Evolutionary conservation across 176 grass and related monocot genomes (phyloP), one percentile per base, ranked within the genome.

Genomic region (Oryza australiensis): DNA sequence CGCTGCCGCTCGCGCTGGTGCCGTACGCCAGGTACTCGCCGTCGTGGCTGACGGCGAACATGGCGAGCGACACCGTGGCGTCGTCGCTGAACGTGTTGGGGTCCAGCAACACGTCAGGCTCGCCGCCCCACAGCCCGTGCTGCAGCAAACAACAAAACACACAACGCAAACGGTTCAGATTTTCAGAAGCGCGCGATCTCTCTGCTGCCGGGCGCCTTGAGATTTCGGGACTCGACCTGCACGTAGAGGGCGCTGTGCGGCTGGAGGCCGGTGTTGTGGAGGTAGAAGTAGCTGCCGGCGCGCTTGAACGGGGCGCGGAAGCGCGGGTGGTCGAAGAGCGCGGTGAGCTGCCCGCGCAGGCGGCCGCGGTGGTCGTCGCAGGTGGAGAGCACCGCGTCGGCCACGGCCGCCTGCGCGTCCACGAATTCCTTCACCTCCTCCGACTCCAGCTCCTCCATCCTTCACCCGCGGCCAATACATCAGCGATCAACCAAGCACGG

Each of bases 391-490:
- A 94, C 90, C 8, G 88, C 77, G 30, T 87, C 68, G 7, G 95
- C 73, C 76, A 98, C 42, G 35, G 64, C 74, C 26, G 55, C 84
- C 88, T 98, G 92, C 72, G 71, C 69, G 78, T 74, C 84, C 84
- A 98, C 95, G 77, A 89, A 98, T 75, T 89, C 86, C 84, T 91
- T 86, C 78, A 84, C 79, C 72, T 98, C 90, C 62, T 86, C 29
- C 9, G 92, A 85, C 8, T 94, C 95, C 62, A 91, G 90, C 68
- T 98, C 84, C 92, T 98, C 95, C 95, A 97, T 91, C 95, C 94
- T 97, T 9, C 27, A 59, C 6, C 4, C 80, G 11, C 80, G 11
- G 40, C 12, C 55, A 62, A 10, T 60, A 24, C n/a, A 60, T 24
- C 55, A 60, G 18, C 18, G 5, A 22, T 64, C 20, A 12, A 28